Percentiles rank a stretch among this genome's conserved stretches.
Evolutionary conservation across 1,139 yeast genomes (phyloP).

Genomic region (Neolecta irregularis): DNA sequence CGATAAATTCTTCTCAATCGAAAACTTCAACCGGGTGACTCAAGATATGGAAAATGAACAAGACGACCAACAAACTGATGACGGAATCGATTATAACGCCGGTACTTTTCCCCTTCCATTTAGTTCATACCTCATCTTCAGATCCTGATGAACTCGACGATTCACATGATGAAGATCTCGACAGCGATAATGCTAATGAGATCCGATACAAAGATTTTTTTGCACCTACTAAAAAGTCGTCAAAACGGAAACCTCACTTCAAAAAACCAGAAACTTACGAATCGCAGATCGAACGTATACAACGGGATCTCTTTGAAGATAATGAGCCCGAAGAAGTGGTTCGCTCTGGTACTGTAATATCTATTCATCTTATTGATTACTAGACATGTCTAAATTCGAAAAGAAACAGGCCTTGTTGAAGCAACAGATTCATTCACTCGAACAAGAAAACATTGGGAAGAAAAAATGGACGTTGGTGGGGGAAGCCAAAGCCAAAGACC

Average conservation of each 20-base stretch:
- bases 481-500: slow-evolving; percentile 64
- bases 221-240: slow-evolving; percentile 23
- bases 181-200: slow-evolving; percentile 20
- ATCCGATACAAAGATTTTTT: slow-evolving; percentile 28
- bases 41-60: slow-evolving; percentile 27
- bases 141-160: slow-evolving; percentile 11
- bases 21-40: slow-evolving; percentile 70
- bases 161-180: slow-evolving; percentile 17
- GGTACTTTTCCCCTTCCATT: too few species aligned
- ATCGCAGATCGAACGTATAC: slow-evolving; percentile 21
- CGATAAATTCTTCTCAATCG: slow-evolving; percentile 74
- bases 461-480: slow-evolving; percentile 93
- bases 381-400: slow-evolving; percentile 60
- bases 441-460: slow-evolving; percentile 74
- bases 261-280: neutral
- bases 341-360: slow-evolving; percentile 19
- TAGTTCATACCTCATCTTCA: too few species aligned
- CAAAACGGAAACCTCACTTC: slow-evolving; percentile 10
- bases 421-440: slow-evolving; percentile 61
- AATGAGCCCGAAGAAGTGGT: slow-evolving; percentile 27
- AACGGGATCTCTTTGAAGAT: slow-evolving; percentile 41
- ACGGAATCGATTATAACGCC: slow-evolving; percentile 11
- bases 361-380: slow-evolving; percentile 3
- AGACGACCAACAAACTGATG: slow-evolving; percentile 9
- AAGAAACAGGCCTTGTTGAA: slow-evolving; percentile 66